Conservation (phyloP, 768 basidiomycete genomes). For the Suillus ampliporus region DNA sequence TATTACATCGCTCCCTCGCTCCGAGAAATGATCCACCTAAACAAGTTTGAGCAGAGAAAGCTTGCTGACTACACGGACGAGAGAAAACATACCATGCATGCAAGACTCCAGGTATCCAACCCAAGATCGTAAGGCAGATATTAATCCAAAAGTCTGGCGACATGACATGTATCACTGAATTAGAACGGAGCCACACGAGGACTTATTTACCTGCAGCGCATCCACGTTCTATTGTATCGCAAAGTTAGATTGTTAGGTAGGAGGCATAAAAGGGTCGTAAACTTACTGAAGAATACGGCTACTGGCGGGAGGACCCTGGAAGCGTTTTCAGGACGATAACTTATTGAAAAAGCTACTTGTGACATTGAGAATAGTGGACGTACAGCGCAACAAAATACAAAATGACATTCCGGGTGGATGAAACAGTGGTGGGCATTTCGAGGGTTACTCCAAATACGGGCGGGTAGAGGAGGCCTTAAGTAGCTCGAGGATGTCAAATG, state of each 20-base stretch:
- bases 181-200: not conserved
- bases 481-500: not conserved
- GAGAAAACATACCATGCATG: slow-evolving; percentile 51
- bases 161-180: not conserved
- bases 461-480: too few relatives aligned
- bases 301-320: slow-evolving; percentile 34
- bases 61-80: not conserved
- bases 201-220: slow-evolving; percentile 26
- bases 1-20: slow-evolving; percentile 27
- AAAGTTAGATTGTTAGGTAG: not conserved
- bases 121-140: slow-evolving; percentile 45
- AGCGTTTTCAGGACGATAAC: not conserved
- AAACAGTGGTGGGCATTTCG: slow-evolving; percentile 30
- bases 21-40: slow-evolving; percentile 30
- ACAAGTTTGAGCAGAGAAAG: not conserved
- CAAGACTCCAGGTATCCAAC: slow-evolving; percentile 58
- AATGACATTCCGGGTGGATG: slow-evolving; percentile 38
- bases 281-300: slow-evolving; percentile 37
- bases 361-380: not conserved
- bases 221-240: slow-evolving; percentile 27
- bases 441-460: not conserved
- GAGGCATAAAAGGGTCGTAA: not conserved
- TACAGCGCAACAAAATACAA: slow-evolving; percentile 45
- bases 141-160: slow-evolving; percentile 44
- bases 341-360: not conserved